Evolutionary conservation across 139 green algal genomes (phyloP), one percentile per base, ranked within the genome.

Genomic region (Raphidocelis subcapitata): DNA sequence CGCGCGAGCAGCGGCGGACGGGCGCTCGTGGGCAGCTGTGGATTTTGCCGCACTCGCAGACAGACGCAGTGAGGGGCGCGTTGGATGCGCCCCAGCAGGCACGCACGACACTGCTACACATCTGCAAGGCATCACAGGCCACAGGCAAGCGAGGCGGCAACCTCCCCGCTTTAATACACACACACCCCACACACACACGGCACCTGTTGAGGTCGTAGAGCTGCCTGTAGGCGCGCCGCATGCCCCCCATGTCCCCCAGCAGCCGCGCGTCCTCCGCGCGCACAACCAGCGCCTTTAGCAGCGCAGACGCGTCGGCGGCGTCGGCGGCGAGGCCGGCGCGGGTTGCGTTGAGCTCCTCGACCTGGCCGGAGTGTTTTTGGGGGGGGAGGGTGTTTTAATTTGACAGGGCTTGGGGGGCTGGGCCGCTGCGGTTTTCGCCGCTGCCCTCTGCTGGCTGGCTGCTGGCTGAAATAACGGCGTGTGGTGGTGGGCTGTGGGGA

Each of bases 231-330:
- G 59, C 65, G 52, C 62, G 69, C 12, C 62, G 47, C 74, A 88
- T 81, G 24, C 74, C 59, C 29, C 62, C 28, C 84, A 91, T 89
- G 79, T 93, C 76, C 26, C 77, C 76, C 65, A 94, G 79, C 31
- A 92, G 80, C 0, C 90, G 74, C 18, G 85, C 77, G 63, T 95
- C 90, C 67, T 95, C 90, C 15, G 88, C 88, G 29, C 79, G 54
- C 4, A 87, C 52, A 3, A 86, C 67, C 28, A 79, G 37, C 54
- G 65, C 26, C 60, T 28, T 12, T 8, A 70, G 36, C 60, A 66
- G 47, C 37, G 32, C 21, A 59, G n/a, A n/a, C n/a, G n/a, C n/a
- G n/a, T n/a, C n/a, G n/a, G n/a, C n/a, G n/a, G n/a, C n/a, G n/a
- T n/a, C n/a, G n/a, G n/a, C n/a, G n/a, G n/a, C n/a, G n/a, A n/a